Evolutionary conservation across 2,329 filamentous ascomycete genomes (phyloP).

Genomic region (Nothopassalora personata): DNA sequence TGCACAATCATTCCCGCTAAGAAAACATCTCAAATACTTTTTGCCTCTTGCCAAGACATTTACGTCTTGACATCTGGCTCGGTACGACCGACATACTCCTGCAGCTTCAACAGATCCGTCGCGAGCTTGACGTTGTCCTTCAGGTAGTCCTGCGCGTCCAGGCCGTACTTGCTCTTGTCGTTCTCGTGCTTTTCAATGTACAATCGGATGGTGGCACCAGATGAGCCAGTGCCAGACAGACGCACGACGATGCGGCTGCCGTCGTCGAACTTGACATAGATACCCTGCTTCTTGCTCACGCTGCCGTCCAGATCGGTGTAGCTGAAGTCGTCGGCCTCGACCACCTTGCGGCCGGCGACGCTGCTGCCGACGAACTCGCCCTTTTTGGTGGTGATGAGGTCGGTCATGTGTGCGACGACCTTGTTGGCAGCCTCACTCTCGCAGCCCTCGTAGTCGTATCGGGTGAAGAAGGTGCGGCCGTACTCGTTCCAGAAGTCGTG

Average conservation of each 20-base stretch:
- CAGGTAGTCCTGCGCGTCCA: conserved; percentile 90
- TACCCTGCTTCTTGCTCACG: conserved; percentile 89
- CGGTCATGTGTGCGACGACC: conserved; percentile 74
- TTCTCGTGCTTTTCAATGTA: conserved; percentile 95
- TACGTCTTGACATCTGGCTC: conserved; percentile 97
- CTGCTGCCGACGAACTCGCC: conserved; percentile 76
- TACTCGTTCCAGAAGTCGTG: conserved; percentile 95
- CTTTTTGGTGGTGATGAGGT: conserved; percentile 65
- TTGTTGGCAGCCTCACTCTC: conserved; percentile 87
- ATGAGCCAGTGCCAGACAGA: conserved; percentile 89
- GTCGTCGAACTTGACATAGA: conserved; percentile 90
- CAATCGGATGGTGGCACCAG: conserved; percentile 89
- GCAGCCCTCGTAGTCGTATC: conserved; percentile 96
- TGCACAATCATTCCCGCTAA: background rate
- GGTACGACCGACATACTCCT: conserved; percentile 86
- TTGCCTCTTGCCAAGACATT: conserved; percentile 14
- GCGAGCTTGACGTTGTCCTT: conserved; percentile 84
- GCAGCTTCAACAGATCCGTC: conserved; percentile 79
- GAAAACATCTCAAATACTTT: background rate
- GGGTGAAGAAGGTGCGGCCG: conserved; percentile 97
- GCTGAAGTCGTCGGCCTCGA: conserved; percentile 89
- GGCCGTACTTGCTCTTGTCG: conserved; percentile 69
- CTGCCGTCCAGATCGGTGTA: conserved; percentile 99
- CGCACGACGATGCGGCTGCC: conserved; percentile 93
- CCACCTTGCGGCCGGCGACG: conserved; percentile 75